phyloP scores from a whole-genome alignment of 257 asterid species.

The Salvia hispanica region DNA sequence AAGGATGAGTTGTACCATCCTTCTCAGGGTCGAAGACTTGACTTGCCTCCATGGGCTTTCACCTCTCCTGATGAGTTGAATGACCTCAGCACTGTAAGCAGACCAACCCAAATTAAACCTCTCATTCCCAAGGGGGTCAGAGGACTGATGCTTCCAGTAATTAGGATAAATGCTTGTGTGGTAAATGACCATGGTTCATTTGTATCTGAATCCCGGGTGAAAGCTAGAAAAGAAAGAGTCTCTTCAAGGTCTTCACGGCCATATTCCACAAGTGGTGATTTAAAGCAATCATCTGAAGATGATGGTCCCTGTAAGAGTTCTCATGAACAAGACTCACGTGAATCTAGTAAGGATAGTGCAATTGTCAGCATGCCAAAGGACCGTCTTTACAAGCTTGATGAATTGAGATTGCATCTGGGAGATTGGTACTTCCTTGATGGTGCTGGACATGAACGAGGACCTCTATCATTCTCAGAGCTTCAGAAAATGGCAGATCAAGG shows the following conservation, averaged over 20 bases:
- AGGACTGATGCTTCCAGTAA: conserved; percentile 87
- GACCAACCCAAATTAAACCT: conserved; percentile 55
- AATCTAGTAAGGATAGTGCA: conserved; percentile 48
- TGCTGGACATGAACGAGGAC: conserved; percentile 96
- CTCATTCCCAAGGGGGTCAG: conserved; percentile 57
- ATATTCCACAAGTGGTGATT: conserved; percentile 55
- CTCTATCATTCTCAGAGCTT: conserved; percentile 76
- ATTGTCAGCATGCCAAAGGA: conserved; percentile 56
- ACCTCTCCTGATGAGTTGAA: conserved; percentile 77
- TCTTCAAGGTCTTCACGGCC: conserved; percentile 61
- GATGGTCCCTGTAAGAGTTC: conserved; percentile 47
- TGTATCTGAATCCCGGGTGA: conserved; percentile 74
- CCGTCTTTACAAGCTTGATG: conserved; percentile 68
- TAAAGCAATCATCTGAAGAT: conserved; percentile 74
- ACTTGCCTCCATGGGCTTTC: conserved; percentile 90
- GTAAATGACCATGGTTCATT: conserved; percentile 87
- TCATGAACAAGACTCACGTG: conserved; percentile 60
- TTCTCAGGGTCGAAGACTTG: conserved; percentile 77
- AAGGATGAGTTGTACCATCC: conserved; percentile 78
- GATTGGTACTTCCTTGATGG: conserved; percentile 98
- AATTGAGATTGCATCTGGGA: conserved; percentile 75
- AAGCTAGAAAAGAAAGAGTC: conserved; percentile 70
- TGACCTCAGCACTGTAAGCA: conserved; percentile 50
- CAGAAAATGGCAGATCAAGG: conserved; percentile 84
- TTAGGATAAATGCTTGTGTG: conserved; percentile 97